phyloP scores from a whole-genome alignment of 2,329 filamentous ascomycete genomes.

The Microdochium trichocladiopsis region DNA sequence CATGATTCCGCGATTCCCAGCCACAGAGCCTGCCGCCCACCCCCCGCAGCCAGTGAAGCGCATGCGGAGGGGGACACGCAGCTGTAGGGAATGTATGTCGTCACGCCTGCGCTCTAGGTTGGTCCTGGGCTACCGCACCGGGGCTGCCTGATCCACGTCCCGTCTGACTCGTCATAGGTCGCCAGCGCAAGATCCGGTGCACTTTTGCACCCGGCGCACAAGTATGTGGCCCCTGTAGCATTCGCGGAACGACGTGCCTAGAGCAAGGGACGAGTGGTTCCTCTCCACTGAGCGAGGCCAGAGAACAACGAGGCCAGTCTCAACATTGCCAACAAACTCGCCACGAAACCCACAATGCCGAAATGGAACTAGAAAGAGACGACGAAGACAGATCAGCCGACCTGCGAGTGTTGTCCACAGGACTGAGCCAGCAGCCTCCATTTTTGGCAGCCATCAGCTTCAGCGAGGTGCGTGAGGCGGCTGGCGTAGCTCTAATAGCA shows the following conservation, averaged over 20 bases:
- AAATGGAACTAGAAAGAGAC: background rate
- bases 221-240: conserved; percentile 30
- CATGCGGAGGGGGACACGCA: conserved; percentile 17
- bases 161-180: conserved; percentile 20
- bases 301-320: background rate
- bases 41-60: conserved; percentile 4
- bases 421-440: background rate
- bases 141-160: background rate
- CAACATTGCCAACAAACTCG: background rate
- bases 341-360: background rate
- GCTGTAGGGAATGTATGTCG: conserved; percentile 16
- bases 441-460: background rate
- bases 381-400: background rate
- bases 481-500: background rate
- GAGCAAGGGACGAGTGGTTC: background rate
- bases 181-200: conserved; percentile 38
- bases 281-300: background rate
- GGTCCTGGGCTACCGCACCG: background rate
- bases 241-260: background rate
- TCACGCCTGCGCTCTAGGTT: background rate
- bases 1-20: background rate
- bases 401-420: background rate
- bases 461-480: background rate
- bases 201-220: conserved; percentile 28
- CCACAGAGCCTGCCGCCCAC: background rate